Base-by-base conservation (phyloP, 73 alveolate species). In the Vitrella brassicaformis region DNA sequence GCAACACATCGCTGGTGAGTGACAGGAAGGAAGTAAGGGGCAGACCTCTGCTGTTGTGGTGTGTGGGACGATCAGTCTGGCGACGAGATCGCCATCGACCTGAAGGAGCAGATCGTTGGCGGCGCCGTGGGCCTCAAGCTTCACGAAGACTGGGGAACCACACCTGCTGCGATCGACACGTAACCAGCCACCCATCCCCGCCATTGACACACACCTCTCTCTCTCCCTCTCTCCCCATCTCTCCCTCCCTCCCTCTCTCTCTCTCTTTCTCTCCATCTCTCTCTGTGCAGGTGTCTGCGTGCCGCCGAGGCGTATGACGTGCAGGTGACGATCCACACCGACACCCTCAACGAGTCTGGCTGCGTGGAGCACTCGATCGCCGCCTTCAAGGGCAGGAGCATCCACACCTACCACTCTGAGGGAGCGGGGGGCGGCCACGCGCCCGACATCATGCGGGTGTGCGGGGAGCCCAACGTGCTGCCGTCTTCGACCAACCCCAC, bases 361-460 rank as follows among this genome's bases (percentile, higher is more conserved):
- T 77, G 47, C 19, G 84, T 70, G 0, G 84, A 77, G 25, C 78
- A 77, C 31, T 69, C 84, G 68, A 77, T 77, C 28, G 84, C 84
- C 0, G 84, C 84, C 10, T 67, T 77, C 76, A 77, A 77, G 68
- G 84, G 84, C 27, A 78, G 84, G 28, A 77, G 78, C 47, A 77
- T 77, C 70, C 84, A 77, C 78, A 77, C 84, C 30, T 77, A 77
- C 84, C 84, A 77, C 78, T 67, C 84, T 10, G 84, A 77, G 31
- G 84, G 84, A 0, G 84, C 84, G 0, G 84, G 84, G 7, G 84
- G 84, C 19, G 84, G 84, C 18, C 84, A 77, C 31, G 84, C 84
- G 47, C 84, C 84, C 22, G 84, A 77, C 31, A 77, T 77, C 78
- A 68, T 39, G 31, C 76, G 67, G 82, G 78, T 77, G 25, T 77